Evolutionary conservation across 1,284 basidiomycete species (phyloP).

Genomic region (Volvariella surrecta): DNA sequence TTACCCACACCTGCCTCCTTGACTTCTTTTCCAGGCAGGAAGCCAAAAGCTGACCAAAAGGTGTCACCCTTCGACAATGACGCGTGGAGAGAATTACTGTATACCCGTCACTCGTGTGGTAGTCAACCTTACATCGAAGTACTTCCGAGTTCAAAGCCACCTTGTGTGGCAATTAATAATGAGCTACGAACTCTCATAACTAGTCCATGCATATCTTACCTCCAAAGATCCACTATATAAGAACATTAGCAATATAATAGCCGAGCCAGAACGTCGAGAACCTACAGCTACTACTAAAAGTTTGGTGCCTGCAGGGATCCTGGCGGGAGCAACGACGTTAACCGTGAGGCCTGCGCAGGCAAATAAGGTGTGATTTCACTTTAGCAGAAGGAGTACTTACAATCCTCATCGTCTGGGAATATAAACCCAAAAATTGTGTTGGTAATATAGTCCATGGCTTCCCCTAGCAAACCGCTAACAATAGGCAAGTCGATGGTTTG

Average conservation of each 20-base stretch:
- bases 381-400: constrained; percentile 24
- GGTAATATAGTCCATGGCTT: constrained; percentile 23
- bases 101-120: too few species aligned
- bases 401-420: constrained; percentile 38
- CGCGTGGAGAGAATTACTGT: too few species aligned
- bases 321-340: constrained; percentile 45
- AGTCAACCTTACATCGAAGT: constrained; percentile 27
- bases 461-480: constrained; percentile 20
- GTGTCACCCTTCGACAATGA: too few species aligned
- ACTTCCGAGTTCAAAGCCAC: constrained; percentile 37
- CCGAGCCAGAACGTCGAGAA: constrained; percentile 4
- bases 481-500: constrained; percentile 28
- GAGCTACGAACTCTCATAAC: too few species aligned
- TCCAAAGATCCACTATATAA: constrained; percentile 49
- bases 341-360: constrained; percentile 40
- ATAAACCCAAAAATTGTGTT: constrained; percentile 18
- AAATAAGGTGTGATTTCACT: neutral
- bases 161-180: constrained; percentile 14
- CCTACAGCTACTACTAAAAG: constrained; percentile 50
- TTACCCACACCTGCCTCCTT: constrained; percentile 33
- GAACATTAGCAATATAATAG: neutral
- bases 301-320: constrained; percentile 26
- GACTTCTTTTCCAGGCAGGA: constrained; percentile 32
- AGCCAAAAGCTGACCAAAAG: constrained; percentile 26
- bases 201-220: constrained; percentile 20